A percentile compares a stretch with the other conserved stretches of the same genome.
These are phyloP conservation scores for Lachnellula willkommii DNA, from an alignment of 2,329 filamentous ascomycete genomes.

Conservation along the genomic window DNA sequence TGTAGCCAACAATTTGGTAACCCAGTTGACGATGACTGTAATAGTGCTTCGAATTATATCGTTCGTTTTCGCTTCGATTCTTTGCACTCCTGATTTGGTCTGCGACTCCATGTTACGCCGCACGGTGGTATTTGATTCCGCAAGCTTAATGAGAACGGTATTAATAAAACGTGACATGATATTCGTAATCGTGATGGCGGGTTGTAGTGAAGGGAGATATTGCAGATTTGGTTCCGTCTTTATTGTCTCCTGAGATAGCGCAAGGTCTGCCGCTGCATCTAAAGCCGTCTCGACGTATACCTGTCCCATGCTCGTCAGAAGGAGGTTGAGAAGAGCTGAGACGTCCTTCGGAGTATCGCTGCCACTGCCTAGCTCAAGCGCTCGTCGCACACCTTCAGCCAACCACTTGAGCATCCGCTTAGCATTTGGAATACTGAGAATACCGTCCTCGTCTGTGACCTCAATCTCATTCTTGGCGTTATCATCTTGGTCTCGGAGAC, in stretches of 20 bases:
- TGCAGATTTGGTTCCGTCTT: constrained; percentile 84
- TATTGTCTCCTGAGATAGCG: constrained; percentile 67
- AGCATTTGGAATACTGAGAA: constrained; percentile 76
- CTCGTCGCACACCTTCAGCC: constrained; percentile 86
- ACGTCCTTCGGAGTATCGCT: constrained; percentile 94
- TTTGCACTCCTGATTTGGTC: constrained; percentile 51
- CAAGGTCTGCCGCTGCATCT: constrained; percentile 67
- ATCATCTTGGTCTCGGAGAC: constrained; percentile 67
- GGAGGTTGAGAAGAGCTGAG: constrained; percentile 72
- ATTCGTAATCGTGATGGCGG: constrained; percentile 82
- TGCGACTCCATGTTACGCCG: constrained; percentile 65
- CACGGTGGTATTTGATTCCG: constrained; percentile 83
- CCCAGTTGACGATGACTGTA: constrained; percentile 59
- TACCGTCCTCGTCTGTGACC: constrained; percentile 83
- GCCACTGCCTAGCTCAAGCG: constrained; percentile 81
- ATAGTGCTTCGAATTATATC: constrained; percentile 63
- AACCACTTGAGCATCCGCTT: constrained; percentile 98
- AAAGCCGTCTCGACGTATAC: constrained; percentile 66
- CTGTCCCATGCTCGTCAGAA: constrained; percentile 83
- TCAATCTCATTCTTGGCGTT: constrained; percentile 77
- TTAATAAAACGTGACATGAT: constrained; percentile 90
- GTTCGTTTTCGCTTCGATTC: constrained; percentile 65
- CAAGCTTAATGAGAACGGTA: constrained; percentile 84
- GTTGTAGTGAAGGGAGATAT: constrained; percentile 73
- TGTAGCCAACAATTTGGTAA: constrained; percentile 53